Percentiles rank a stretch among this genome's conserved stretches.
phyloP scores from a whole-genome alignment of 2,329 filamentous ascomycete species.

The Mollisia scopiformis region DNA sequence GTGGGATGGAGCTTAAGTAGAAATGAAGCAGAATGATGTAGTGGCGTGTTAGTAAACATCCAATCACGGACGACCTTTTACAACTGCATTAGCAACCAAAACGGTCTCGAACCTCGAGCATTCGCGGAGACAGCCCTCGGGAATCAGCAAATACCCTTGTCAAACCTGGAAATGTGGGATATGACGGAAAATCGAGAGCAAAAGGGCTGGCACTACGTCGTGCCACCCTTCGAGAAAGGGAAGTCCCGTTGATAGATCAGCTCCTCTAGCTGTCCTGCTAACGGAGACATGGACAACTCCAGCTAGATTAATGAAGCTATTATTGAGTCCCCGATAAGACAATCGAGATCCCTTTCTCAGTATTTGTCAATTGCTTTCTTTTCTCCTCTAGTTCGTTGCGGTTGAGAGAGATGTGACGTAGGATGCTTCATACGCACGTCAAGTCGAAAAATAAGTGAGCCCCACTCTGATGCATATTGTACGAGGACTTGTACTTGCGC shows the following conservation, averaged over 20 bases:
- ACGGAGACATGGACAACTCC: neutral
- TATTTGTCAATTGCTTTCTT: too few relatives aligned
- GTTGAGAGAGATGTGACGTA: too few relatives aligned
- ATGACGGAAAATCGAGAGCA: neutral
- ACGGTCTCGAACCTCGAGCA: neutral
- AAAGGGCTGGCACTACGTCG: neutral
- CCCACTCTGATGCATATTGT: neutral
- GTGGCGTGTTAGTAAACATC: too few relatives aligned
- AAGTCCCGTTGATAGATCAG: neutral
- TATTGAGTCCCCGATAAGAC: too few relatives aligned
- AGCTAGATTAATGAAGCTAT: too few relatives aligned
- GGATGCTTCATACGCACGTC: too few relatives aligned
- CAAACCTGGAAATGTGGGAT: neutral
- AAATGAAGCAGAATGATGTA: conserved; percentile 10
- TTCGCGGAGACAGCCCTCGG: neutral
- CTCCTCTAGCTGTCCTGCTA: neutral
- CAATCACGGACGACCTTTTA: neutral
- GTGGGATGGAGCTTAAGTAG: neutral
- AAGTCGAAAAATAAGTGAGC: too few relatives aligned
- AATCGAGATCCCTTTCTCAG: too few relatives aligned
- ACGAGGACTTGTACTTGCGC: too few relatives aligned
- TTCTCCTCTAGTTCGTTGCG: too few relatives aligned
- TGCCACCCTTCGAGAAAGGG: neutral
- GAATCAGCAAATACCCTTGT: neutral
- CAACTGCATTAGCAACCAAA: neutral